phyloP scores from a whole-genome alignment of 805 yeast genomes.

The Monosporozyma unispora region DNA sequence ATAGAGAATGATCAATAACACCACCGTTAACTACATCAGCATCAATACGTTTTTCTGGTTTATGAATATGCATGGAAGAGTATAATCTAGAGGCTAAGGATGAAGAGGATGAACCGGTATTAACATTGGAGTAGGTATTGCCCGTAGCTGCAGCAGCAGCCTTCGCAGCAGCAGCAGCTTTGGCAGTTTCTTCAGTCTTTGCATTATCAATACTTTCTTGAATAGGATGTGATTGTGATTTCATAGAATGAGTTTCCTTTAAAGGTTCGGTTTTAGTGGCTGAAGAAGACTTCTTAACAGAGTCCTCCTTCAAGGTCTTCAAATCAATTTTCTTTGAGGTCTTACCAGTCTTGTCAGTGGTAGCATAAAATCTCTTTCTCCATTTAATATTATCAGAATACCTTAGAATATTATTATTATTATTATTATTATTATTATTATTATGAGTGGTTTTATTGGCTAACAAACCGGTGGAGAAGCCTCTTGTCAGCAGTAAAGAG shows the following conservation, averaged over 20 bases:
- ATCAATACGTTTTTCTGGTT: background rate
- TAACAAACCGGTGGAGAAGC: background rate
- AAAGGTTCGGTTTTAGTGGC: background rate
- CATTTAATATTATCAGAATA: background rate
- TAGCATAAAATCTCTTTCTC: slow-evolving; percentile 1
- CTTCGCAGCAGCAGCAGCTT: slow-evolving; percentile 1
- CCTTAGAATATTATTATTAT: background rate
- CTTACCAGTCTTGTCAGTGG: background rate
- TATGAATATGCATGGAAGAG: background rate
- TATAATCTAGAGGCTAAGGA: background rate
- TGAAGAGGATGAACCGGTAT: background rate
- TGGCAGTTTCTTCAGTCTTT: background rate
- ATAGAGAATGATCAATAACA: slow-evolving; percentile 26
- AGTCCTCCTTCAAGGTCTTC: background rate
- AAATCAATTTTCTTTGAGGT: no score
- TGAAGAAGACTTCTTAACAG: background rate
- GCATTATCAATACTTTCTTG: background rate
- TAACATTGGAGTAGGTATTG: no score
- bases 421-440: background rate
- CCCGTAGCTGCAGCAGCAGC: background rate
- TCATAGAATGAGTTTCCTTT: background rate
- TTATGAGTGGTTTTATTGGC: background rate
- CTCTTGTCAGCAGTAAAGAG: background rate
- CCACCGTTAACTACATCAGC: background rate
- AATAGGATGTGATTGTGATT: background rate